Evolutionary conservation across 116 monocot species (phyloP), one percentile per base, ranked within the genome.

Genomic region (Phalaenopsis hybrid): DNA sequence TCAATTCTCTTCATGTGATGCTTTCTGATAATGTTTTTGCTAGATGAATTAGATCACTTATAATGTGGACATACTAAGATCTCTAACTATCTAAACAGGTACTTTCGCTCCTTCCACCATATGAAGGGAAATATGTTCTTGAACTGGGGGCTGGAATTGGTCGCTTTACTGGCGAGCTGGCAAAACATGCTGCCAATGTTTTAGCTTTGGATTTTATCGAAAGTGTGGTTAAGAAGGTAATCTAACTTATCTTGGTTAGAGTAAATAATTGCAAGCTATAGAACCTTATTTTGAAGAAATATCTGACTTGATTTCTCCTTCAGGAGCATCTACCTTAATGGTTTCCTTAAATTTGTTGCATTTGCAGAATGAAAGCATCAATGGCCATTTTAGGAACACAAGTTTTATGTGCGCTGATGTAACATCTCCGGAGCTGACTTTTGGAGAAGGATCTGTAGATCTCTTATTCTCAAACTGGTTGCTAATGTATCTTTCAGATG

Each of bases 401-500:
- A 89, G 82, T 74, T 99, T 99, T 83, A 78, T 92, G 69, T 99
- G 99, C 85, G 95, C 95, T 80, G 99, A 99, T 91, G 95, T 95
- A 25, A 92, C 95, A 59, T 95, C 95, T 49, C 88, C 90, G 59
- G 92, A 92, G 76, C 75, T 99, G 84, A 82, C 69, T 33, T 86
- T 99, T 61, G 89, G 89, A 76, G 87, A 84, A 37, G 95, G 88
- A 82, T 93, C 99, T 55, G 41, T 99, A 44, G 99, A 99, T 89
- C 81, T 99, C 43, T 92, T 95, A 81, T 99, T 99, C 90, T 99
- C 99, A 82, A 99, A 99, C 81, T 99, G 99, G 99, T 81, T 99
- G 41, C 86, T 99, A 72, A 99, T 99, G 99, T 99, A 99, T 88
- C 88, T 99, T 58, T 92, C 99, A 81, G 99, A 99, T 88, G 81